Conservation (phyloP, 306 rosid genomes). For the Prinsepia uniflora region DNA sequence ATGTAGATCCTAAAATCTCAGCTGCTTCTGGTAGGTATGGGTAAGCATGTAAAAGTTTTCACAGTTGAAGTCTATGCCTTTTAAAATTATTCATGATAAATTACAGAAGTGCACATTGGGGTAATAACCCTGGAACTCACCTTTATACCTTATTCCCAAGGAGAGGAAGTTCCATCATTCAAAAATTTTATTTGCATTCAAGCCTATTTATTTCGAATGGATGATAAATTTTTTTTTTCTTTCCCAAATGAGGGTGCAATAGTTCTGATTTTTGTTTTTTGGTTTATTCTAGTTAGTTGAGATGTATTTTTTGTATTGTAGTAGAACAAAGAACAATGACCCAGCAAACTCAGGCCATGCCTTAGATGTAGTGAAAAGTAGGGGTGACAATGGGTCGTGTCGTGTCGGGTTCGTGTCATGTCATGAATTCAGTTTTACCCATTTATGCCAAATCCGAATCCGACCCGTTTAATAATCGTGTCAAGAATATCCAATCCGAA, state of each 20-base stretch:
- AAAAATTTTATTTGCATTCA: not conserved
- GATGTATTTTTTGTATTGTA: constrained; percentile 38
- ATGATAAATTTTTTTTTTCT: constrained; percentile 15
- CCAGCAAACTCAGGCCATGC: constrained; percentile 48
- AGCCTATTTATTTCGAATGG: constrained; percentile 2
- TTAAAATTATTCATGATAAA: not conserved
- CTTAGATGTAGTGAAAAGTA: constrained; percentile 56
- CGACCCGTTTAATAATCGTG: too few relatives aligned
- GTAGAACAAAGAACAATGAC: constrained; percentile 40
- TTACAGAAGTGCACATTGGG: not conserved
- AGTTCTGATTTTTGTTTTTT: constrained; percentile 14
- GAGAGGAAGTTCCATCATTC: not conserved
- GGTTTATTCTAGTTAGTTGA: constrained; percentile 27
- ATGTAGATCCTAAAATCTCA: constrained; percentile 36
- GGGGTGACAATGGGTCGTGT: too few relatives aligned
- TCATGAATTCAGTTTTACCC: too few relatives aligned
- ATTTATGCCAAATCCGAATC: too few relatives aligned
- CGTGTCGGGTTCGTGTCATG: too few relatives aligned
- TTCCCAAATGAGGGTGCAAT: constrained; percentile 11
- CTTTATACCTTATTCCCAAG: not conserved
- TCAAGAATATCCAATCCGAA: too few relatives aligned
- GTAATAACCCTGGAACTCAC: not conserved
- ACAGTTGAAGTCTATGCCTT: constrained; percentile 28
- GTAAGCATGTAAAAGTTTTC: constrained; percentile 48
- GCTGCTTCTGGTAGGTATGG: constrained; percentile 97